Percentiles rank a stretch among this genome's conserved stretches.
Conservation (phyloP, 1,284 basidiomycete genomes). For the Trametes polyzona region DNA sequence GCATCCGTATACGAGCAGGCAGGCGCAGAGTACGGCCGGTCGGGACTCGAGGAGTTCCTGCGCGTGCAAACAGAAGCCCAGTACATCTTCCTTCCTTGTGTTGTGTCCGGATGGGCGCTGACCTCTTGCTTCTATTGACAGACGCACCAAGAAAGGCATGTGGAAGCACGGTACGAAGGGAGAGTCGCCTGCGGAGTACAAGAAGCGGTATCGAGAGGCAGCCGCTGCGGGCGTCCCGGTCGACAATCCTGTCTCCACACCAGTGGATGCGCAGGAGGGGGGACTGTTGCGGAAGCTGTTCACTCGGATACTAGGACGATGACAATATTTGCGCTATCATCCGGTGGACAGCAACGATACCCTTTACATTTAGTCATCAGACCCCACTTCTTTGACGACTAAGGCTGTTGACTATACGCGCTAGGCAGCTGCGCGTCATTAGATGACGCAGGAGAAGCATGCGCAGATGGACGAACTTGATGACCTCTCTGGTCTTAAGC, state of each 20-base stretch:
- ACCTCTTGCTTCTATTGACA: slow-evolving; percentile 37
- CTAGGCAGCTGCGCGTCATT: too few species aligned
- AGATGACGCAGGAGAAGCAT: too few species aligned
- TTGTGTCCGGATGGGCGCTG: too few species aligned
- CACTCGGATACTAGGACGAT: too few species aligned
- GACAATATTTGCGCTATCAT: too few species aligned
- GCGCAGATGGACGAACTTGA: too few species aligned
- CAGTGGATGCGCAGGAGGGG: background rate
- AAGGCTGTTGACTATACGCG: too few species aligned
- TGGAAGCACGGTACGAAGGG: slow-evolving; percentile 63
- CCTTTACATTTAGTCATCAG: too few species aligned
- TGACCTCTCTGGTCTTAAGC: too few species aligned
- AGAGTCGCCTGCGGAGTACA: slow-evolving; percentile 82
- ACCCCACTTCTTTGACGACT: too few species aligned
- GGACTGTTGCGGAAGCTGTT: background rate
- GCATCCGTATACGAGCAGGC: slow-evolving; percentile 75
- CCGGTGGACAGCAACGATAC: too few species aligned
- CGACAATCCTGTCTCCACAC: background rate
- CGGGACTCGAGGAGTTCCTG: slow-evolving; percentile 66
- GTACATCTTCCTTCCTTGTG: slow-evolving; percentile 48
- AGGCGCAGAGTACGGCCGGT: slow-evolving; percentile 78
- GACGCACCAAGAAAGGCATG: slow-evolving; percentile 65
- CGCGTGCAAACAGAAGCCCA: slow-evolving; percentile 65
- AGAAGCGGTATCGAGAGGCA: slow-evolving; percentile 53
- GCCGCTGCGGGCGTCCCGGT: background rate